Base-by-base conservation (phyloP, 805 yeast genomes). In the Metschnikowia vanudenii region DNA sequence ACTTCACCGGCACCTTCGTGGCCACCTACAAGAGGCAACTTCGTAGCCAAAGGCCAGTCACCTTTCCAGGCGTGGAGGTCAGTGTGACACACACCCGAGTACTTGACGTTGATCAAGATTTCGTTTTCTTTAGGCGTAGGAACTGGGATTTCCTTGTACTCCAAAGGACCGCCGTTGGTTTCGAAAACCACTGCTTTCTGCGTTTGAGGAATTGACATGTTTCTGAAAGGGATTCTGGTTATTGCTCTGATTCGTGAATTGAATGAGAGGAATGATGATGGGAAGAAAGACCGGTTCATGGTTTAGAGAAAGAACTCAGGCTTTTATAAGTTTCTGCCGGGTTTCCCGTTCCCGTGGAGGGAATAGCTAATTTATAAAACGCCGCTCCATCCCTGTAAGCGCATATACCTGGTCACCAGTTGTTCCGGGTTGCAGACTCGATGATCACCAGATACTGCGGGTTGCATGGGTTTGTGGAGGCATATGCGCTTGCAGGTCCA, bases 1-100 rank as follows among this genome's bases (percentile, higher is more conserved):
- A 71, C 75, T 26, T 64, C 75, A 57, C 76, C 76, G n/a, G 75
- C 75, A 60, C 75, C 75, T 58, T 71, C 75, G 59, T 71, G 76
- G 52, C 75, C 76, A 44, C 76, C 76, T 17, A 71, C 76, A 58
- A 71, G 67, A 26, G 76, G 76, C 55, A 71, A 67, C 54, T 71
- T 71, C 53, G 75, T 69, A 41, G 53, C 62, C 55, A 71, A 64
- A 30, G 75, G 75, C 75, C 75, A 71, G 60, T 71, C 75, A 53
- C 75, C 75, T 57, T 69, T 68, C 75, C 75, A 70, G 44, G 75
- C 76, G 53, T 71, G 76, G 55, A 71, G 68, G 55, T 71, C 75
- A 39, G 75, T 71, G 61, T 71, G 76, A 57, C 76, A 71, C 33
- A 71, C 75, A 51, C 76, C 76, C 24, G 75, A 71, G 63, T 68